phyloP scores from a whole-genome alignment of 805 yeast species.

The Suhomyces tanzawaensis region DNA sequence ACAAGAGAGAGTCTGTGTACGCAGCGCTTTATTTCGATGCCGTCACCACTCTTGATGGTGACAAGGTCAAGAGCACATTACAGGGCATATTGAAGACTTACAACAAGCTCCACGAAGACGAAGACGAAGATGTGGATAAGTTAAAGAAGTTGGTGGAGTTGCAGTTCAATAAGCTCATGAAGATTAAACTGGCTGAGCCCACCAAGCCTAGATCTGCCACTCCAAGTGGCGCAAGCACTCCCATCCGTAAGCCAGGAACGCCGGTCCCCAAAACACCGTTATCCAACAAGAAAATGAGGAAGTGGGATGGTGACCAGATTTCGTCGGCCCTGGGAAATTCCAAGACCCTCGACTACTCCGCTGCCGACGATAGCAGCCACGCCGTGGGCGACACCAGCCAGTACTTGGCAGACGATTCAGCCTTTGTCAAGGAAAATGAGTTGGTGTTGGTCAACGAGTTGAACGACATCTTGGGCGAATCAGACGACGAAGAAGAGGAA shows the following conservation, averaged over 20 bases:
- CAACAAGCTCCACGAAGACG: conserved; percentile 24
- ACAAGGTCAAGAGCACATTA: conserved; percentile 32
- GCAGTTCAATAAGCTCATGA: conserved; percentile 39
- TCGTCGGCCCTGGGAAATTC: conserved; percentile 13
- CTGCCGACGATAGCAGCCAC: conserved; percentile 10
- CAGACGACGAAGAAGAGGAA: conserved; percentile 28
- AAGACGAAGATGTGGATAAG: conserved; percentile 20
- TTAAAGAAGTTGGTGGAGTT: conserved; percentile 34
- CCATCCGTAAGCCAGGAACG: conserved; percentile 3
- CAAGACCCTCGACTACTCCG: conserved; percentile 34
- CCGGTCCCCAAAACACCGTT: conserved; percentile 8
- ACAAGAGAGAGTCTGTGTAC: conserved; percentile 24
- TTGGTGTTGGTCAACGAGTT: conserved; percentile 41
- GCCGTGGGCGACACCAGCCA: conserved; percentile 4
- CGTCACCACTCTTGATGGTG: conserved; percentile 39
- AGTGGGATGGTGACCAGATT: conserved; percentile 37
- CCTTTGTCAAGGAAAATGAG: conserved; percentile 37
- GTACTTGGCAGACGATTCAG: conserved; percentile 24
- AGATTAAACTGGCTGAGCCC: conserved; percentile 16
- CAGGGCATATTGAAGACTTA: conserved; percentile 33
- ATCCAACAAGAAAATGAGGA: conserved; percentile 38
- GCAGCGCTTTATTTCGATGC: conserved; percentile 40
- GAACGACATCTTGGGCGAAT: conserved; percentile 35
- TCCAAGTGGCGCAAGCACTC: conserved; percentile 5
- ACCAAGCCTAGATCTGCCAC: not conserved